Evolutionary conservation across 345 rosid species (phyloP).

Genomic region (Gossypium arboreum): DNA sequence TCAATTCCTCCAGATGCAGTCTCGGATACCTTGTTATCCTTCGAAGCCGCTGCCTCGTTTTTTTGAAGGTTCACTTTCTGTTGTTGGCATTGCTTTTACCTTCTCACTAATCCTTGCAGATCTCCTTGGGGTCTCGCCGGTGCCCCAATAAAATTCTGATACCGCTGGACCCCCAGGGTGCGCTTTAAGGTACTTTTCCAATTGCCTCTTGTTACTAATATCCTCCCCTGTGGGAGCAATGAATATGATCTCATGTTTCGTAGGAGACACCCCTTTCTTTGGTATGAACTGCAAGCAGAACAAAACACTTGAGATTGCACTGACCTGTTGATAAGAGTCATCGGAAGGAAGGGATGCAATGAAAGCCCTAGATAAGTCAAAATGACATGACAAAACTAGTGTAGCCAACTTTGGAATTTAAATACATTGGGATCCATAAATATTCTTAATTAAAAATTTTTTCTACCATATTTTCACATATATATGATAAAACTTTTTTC

Average conservation of each 20-base stretch:
- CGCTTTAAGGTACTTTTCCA: conserved; percentile 64
- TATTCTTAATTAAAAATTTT: too few relatives aligned
- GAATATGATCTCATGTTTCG: conserved; percentile 37
- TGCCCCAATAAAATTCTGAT: conserved; percentile 64
- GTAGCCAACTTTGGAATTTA: too few relatives aligned
- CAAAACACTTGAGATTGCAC: too few relatives aligned
- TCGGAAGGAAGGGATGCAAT: too few relatives aligned
- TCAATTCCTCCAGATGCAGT: conserved; percentile 29
- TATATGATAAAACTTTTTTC: too few relatives aligned
- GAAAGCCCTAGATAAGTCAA: too few relatives aligned
- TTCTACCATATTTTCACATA: too few relatives aligned
- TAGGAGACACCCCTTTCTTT: too few relatives aligned
- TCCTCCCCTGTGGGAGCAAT: conserved; percentile 66
- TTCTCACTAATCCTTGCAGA: conserved; percentile 64
- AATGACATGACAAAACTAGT: too few relatives aligned
- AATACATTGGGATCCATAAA: too few relatives aligned
- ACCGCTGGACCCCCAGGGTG: conserved; percentile 52
- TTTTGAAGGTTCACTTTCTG: conserved; percentile 46
- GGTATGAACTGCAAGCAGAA: too few relatives aligned
- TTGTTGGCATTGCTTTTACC: conserved; percentile 35
- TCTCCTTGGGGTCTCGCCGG: conserved; percentile 67
- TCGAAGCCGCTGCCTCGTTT: conserved; percentile 50
- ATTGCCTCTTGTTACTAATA: conserved; percentile 40
- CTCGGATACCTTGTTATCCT: conserved; percentile 42
- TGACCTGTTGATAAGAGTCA: too few relatives aligned